A percentile compares a stretch with the other conserved stretches of the same genome.
These are phyloP conservation scores for Ilyonectria sp. DNA, from an alignment of 2,329 filamentous ascomycete genomes.

Conservation along the genomic window DNA sequence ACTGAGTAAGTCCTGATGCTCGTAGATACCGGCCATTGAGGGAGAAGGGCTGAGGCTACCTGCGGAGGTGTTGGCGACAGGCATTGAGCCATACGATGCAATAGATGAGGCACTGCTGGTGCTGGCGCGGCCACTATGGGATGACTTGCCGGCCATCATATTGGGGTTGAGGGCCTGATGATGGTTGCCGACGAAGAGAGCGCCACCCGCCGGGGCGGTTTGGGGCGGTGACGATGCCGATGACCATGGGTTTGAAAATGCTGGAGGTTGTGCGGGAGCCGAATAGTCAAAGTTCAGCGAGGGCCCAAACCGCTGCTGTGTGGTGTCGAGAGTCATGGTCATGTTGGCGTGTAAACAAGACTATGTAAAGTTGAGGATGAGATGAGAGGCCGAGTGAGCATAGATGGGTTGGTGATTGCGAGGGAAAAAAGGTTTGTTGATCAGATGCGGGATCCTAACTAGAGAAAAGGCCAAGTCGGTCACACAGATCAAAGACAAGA, in stretches of 20 bases:
- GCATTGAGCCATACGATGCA: constrained; percentile 80
- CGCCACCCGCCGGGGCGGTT: constrained; percentile 67
- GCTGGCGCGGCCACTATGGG: constrained; percentile 66
- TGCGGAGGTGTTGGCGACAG: constrained; percentile 81
- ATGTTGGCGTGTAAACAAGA: constrained; percentile 67
- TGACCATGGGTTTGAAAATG: constrained; percentile 95
- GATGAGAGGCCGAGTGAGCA: constrained; percentile 41
- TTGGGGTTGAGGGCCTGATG: constrained; percentile 70
- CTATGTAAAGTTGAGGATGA: constrained; percentile 33
- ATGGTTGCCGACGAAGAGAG: constrained; percentile 75
- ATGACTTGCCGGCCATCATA: constrained; percentile 63
- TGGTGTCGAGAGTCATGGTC: constrained; percentile 96
- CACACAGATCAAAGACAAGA: constrained; percentile 59
- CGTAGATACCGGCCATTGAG: constrained; percentile 69
- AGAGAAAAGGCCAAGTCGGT: constrained; percentile 63
- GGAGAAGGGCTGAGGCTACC: constrained; percentile 69
- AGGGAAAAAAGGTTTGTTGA: constrained; percentile 60
- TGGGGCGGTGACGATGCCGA: constrained; percentile 64
- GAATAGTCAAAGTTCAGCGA: constrained; percentile 85
- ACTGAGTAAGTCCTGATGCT: constrained; percentile 70
- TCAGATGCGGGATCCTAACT: constrained; percentile 66
- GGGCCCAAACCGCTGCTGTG: constrained; percentile 84
- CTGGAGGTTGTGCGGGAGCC: constrained; percentile 67
- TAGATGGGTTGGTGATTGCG: constrained; percentile 42
- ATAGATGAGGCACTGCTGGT: constrained; percentile 72